These are phyloP conservation scores for Chlorella sp. DNA, from an alignment of 139 green algal species.

Conservation along the genomic window DNA sequence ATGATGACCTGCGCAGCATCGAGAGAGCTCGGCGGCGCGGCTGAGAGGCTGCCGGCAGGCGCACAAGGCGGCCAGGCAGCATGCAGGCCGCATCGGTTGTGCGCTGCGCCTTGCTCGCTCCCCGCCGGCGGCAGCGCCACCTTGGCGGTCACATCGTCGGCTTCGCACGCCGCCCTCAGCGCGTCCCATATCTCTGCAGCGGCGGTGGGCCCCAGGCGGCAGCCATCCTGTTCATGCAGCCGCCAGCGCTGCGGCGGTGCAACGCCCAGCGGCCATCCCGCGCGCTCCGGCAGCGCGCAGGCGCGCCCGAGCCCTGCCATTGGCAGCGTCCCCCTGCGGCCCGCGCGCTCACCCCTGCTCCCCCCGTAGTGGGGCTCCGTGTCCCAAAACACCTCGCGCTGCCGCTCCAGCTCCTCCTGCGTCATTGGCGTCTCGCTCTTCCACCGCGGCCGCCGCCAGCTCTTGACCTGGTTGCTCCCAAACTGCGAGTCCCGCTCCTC, in stretches of 20 bases:
- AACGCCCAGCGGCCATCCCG: neutral
- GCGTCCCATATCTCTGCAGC: constrained; percentile 86
- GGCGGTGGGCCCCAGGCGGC: neutral
- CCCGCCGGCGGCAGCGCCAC: no score
- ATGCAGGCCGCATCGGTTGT: no score
- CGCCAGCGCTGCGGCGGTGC: neutral
- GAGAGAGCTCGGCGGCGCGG: no score
- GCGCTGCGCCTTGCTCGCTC: no score
- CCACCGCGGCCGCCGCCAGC: constrained; percentile 50
- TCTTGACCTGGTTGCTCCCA: neutral
- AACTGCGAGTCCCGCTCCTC: neutral
- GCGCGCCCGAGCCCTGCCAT: neutral
- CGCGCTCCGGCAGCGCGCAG: neutral
- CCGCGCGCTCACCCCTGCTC: constrained; percentile 48
- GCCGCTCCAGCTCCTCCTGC: constrained; percentile 58
- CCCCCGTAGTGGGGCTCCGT: constrained; percentile 90
- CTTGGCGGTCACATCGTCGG: no score
- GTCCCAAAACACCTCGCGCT: constrained; percentile 89
- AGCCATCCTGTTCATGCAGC: neutral
- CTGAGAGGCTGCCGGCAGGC: no score
- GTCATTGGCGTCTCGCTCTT: constrained; percentile 49
- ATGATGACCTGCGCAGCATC: constrained; percentile 67
- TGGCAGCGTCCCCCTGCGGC: neutral
- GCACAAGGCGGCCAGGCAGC: no score
- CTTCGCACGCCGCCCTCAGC: constrained; percentile 61